Evolutionary conservation across 2,329 filamentous ascomycete species (phyloP).

Genomic region (Fusarium sp.): DNA sequence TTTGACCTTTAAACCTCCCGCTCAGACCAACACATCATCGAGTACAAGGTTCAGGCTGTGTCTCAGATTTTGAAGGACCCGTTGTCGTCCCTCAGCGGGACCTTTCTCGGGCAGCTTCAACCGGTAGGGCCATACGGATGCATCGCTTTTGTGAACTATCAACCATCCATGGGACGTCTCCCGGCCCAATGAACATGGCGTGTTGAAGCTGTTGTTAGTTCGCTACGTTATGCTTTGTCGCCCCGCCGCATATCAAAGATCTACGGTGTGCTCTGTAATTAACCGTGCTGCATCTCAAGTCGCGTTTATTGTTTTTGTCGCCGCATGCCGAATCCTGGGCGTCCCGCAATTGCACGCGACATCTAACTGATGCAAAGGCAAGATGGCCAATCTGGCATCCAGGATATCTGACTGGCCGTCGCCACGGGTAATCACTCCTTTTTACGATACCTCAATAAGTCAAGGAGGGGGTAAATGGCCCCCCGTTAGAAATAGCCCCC

Average conservation of each 20-base stretch:
- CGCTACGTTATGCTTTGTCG: constrained; percentile 31
- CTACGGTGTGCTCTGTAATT: neutral
- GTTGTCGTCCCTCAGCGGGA: constrained; percentile 17
- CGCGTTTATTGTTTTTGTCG: constrained; percentile 36
- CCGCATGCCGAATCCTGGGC: constrained; percentile 3
- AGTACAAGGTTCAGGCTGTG: constrained; percentile 31
- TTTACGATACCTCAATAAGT: constrained; percentile 1
- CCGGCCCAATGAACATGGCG: constrained; percentile 10
- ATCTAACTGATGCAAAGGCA: constrained; percentile 36
- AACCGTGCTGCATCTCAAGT: constrained; percentile 17
- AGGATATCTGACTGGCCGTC: constrained; percentile 18
- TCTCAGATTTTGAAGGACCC: constrained; percentile 32
- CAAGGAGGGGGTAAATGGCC: too few species aligned
- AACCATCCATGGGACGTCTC: constrained; percentile 15
- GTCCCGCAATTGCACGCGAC: constrained; percentile 17
- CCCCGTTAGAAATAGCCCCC: too few species aligned
- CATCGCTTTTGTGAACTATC: constrained; percentile 9
- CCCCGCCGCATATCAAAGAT: constrained; percentile 40
- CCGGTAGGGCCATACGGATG: constrained; percentile 34
- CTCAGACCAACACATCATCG: constrained; percentile 24
- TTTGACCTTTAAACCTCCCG: constrained; percentile 30
- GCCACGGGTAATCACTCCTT: constrained; percentile 3
- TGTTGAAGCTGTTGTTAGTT: constrained; percentile 17
- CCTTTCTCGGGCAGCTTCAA: constrained; percentile 35
- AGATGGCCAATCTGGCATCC: constrained; percentile 33